Evolutionary conservation across 805 yeast genomes (phyloP), one percentile per base, ranked within the genome.

Genomic region (Kodamaea fukazawae): DNA sequence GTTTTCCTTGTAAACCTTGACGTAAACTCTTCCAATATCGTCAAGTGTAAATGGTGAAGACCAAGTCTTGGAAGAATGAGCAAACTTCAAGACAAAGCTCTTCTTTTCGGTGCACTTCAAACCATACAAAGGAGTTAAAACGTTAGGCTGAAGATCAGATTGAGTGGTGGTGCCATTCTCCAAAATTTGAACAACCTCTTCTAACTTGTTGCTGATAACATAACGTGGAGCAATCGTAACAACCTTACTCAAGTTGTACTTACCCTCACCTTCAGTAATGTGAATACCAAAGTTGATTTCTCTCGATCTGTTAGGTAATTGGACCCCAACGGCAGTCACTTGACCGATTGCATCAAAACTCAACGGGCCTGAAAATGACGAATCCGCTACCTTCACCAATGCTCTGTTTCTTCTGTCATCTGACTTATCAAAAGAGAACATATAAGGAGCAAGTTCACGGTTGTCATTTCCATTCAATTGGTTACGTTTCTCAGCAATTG

Each of bases 271-370:
- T 49, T 89, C 97, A 0, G 74, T 60, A 9, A 87, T 77, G 20
- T 76, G 70, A 18, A 90, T 61, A 10, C 98, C 98, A 9, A 90
- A 63, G 53, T 84, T 81, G 44, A 79, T 77, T 52, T 89, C 96
- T 3, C 55, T 57, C 52, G 59, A 78, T 58, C 58, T 74, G 9
- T 74, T 75, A 29, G 70, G 64, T 1, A 78, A 49, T 27, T 76
- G 76, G 4, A 71, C 67, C 15, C 56, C 60, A 3, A 70, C 61
- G 30, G 75, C 96, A 31, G 76, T 72, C 1, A 80, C 69, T 47
- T 89, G 91, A 0, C 99, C 99, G 40, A 91, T 75, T 3, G 96
- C 95, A 55, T 90, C 96, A 52, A 93, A 80, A 56, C 95, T 82
- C 34, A 87, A 67, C 2, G 87, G 86, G 1, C 68, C 57, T 47